Evolutionary conservation across 2,329 filamentous ascomycete genomes (phyloP), one percentile per base, ranked within the genome.

Genomic region (Didymella segeticola): DNA sequence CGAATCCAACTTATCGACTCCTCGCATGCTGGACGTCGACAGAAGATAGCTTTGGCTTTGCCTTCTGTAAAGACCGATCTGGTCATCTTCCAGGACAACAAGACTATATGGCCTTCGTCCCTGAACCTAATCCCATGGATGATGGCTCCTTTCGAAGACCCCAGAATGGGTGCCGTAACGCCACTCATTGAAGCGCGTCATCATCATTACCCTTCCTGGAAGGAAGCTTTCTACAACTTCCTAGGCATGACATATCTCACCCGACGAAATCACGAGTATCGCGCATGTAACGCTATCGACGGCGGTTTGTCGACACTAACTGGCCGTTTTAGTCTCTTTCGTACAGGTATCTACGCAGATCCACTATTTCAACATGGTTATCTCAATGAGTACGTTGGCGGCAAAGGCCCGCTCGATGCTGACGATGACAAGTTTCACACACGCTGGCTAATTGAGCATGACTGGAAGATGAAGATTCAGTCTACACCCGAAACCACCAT

Each of bases 401-500:
- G 25, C 6, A 25, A 26, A 17, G 37, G 37, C n/a, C 37, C 37
- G n/a, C 37, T 39, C 12, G 37, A 39, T n/a, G 37, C 37, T n/a
- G 37, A 39, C 23, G 37, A 27, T 10, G 37, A 41, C 25, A 41
- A 41, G 25, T 29, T 29, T 15, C 38, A 41, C n/a, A 26, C 14
- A 15, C 19, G n/a, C 22, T 54, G 41, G 34, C 11, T 37, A 11
- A 37, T 37, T 17, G 34, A 37, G 20, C 19, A 37, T 12, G 19
- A 37, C 9, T 37, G 34, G 34, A 37, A 23, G 20, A 37, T 37
- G 19, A 37, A 4, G 34, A 37, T 37, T 7, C 34, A 37, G 20
- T 22, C 34, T 12, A n/a, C 19, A 10, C 61, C 73, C 0, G 77
- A 83, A 2, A 75, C 80, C 0, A 70, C 76, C 14, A 4, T 43